Evolutionary conservation across 2,329 filamentous ascomycete genomes (phyloP).

Genomic region (Coniochaeta sp.): DNA sequence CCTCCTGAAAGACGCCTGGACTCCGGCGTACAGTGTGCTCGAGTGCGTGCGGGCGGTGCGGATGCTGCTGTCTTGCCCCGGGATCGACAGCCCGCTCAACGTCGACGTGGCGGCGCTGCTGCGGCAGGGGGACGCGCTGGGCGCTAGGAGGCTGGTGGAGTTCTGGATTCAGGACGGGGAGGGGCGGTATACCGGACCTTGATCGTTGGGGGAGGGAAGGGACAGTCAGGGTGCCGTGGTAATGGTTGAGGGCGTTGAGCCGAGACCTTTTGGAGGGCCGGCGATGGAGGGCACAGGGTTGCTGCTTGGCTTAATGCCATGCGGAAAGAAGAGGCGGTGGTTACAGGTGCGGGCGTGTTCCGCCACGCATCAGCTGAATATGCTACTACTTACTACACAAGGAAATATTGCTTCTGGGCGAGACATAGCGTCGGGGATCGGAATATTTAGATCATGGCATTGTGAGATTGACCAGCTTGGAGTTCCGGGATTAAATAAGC

Average conservation of each 20-base stretch:
- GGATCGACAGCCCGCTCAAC: constrained; percentile 69
- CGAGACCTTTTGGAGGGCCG: too few species aligned
- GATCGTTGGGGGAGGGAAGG: not conserved
- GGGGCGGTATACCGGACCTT: constrained; percentile 34
- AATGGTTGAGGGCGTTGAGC: not conserved
- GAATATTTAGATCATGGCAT: not conserved
- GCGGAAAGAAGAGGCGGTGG: not conserved
- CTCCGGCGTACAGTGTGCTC: constrained; percentile 74
- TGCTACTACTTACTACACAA: not conserved
- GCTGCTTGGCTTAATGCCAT: not conserved
- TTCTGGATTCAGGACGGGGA: constrained; percentile 50
- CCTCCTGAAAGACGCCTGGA: constrained; percentile 72
- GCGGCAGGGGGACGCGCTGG: constrained; percentile 59
- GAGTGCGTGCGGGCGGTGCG: constrained; percentile 66
- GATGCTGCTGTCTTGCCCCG: constrained; percentile 60
- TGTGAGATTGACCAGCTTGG: not conserved
- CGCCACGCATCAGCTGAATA: not conserved
- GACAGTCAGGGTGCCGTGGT: not conserved
- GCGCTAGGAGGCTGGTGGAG: constrained; percentile 61
- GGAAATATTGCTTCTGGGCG: not conserved
- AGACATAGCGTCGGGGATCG: not conserved
- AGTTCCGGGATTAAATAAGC: not conserved
- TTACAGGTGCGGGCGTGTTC: too few species aligned
- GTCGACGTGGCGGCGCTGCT: constrained; percentile 69
- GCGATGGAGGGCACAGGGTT: too few species aligned